phyloP scores from a whole-genome alignment of 2,329 filamentous ascomycete genomes.

The Exophiala phaeomuriformis region DNA sequence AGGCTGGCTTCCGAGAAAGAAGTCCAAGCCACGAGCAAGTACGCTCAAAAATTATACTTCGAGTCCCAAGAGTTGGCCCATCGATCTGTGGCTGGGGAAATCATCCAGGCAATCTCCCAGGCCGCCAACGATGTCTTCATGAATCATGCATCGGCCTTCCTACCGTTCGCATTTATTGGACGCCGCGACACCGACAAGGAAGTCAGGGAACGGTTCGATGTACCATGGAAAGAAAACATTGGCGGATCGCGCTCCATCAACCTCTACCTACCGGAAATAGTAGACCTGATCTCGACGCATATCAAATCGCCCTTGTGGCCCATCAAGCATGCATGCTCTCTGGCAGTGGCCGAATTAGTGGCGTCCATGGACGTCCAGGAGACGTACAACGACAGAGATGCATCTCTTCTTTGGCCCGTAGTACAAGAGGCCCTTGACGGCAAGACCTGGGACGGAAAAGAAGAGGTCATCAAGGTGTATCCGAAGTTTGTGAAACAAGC shows the following conservation, averaged over 20 bases:
- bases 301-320: slow-evolving; percentile 80
- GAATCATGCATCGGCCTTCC: slow-evolving; percentile 61
- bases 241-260: slow-evolving; percentile 74
- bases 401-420: slow-evolving; percentile 68
- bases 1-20: slow-evolving; percentile 55
- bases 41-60: slow-evolving; percentile 67
- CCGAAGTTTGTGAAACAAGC: slow-evolving; percentile 66
- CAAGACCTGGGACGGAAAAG: slow-evolving; percentile 91
- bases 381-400: slow-evolving; percentile 51
- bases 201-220: slow-evolving; percentile 68
- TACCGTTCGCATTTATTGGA: slow-evolving; percentile 83
- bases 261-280: slow-evolving; percentile 78
- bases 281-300: slow-evolving; percentile 57
- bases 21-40: slow-evolving; percentile 48
- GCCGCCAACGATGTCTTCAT: slow-evolving; percentile 84
- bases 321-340: slow-evolving; percentile 79
- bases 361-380: slow-evolving; percentile 49
- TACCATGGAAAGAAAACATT: slow-evolving; percentile 86
- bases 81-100: slow-evolving; percentile 70
- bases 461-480: slow-evolving; percentile 71
- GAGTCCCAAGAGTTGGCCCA: slow-evolving; percentile 67
- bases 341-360: slow-evolving; percentile 68
- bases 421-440: slow-evolving; percentile 74
- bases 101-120: slow-evolving; percentile 75
- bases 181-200: slow-evolving; percentile 79